Conservation (phyloP, 331 rosid species). For the Telfairia occidentalis region DNA sequence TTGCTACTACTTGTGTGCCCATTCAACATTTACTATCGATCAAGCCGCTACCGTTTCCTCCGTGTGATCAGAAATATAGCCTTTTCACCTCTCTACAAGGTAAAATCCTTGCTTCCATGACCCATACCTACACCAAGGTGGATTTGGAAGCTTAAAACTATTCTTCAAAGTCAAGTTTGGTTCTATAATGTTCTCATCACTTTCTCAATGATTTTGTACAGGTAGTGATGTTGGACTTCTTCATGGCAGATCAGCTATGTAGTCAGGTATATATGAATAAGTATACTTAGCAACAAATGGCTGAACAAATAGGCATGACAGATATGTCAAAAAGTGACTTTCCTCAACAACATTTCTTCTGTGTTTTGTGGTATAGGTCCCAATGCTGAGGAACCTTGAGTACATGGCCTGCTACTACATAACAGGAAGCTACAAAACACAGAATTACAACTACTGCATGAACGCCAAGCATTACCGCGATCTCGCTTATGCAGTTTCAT, state of each 20-base stretch:
- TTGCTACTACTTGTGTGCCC: conserved; percentile 62
- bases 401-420: conserved; percentile 81
- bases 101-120: conserved; percentile 21
- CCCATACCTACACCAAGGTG: not conserved
- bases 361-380: conserved; percentile 35
- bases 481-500: conserved; percentile 88
- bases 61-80: conserved; percentile 75
- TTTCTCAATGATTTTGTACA: conserved; percentile 18
- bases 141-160: not conserved
- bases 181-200: not conserved
- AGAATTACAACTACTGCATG: conserved; percentile 83
- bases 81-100: conserved; percentile 94
- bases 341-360: not conserved
- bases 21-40: conserved; percentile 58
- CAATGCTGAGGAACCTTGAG: conserved; percentile 82
- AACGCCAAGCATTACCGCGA: conserved; percentile 58
- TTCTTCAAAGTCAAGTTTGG: not conserved
- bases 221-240: conserved; percentile 99
- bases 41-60: conserved; percentile 72
- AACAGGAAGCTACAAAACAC: conserved; percentile 93
- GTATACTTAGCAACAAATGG: not conserved
- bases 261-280: conserved; percentile 62
- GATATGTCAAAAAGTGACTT: not conserved
- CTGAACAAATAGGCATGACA: not conserved
- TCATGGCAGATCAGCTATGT: conserved; percentile 99